Percentiles rank a stretch among this genome's conserved stretches.
These are phyloP conservation scores for Laguncularia racemosa DNA, from an alignment of 345 rosid genomes.

Conservation along the genomic window DNA sequence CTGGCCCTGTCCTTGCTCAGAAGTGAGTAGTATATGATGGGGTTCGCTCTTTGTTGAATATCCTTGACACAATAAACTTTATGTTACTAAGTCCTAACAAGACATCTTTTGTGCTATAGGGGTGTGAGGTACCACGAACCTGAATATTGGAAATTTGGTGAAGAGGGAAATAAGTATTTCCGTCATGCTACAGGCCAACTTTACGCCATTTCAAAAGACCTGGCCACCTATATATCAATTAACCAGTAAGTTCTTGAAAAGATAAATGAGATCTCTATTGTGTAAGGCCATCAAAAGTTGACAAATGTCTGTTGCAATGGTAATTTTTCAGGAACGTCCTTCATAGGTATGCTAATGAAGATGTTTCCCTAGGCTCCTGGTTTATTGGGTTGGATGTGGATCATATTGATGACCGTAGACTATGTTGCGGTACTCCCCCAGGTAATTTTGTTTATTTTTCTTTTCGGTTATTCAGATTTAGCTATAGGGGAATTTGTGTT, in stretches of 20 bases:
- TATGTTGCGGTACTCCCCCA: conserved; percentile 92
- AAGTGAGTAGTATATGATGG: conserved; percentile 47
- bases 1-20: conserved; percentile 94
- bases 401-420: conserved; percentile 92
- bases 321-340: conserved; percentile 58
- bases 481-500: no score
- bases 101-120: conserved; percentile 18
- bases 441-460: conserved; percentile 37
- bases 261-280: no score
- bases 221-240: conserved; percentile 80
- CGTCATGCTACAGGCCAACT: conserved; percentile 99
- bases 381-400: conserved; percentile 92
- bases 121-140: conserved; percentile 98
- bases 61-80: neutral
- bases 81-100: neutral
- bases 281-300: no score
- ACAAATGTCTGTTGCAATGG: conserved; percentile 3
- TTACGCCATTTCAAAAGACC: conserved; percentile 77
- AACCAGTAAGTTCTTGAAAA: conserved; percentile 56
- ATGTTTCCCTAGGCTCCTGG: conserved; percentile 96
- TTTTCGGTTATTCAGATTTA: neutral
- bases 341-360: conserved; percentile 86
- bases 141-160: conserved; percentile 96
- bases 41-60: no score
- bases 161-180: conserved; percentile 90